Percentiles rank a stretch among this genome's conserved stretches.
phyloP scores from a whole-genome alignment of 495 filamentous ascomycete species.

The Podospora australis region DNA sequence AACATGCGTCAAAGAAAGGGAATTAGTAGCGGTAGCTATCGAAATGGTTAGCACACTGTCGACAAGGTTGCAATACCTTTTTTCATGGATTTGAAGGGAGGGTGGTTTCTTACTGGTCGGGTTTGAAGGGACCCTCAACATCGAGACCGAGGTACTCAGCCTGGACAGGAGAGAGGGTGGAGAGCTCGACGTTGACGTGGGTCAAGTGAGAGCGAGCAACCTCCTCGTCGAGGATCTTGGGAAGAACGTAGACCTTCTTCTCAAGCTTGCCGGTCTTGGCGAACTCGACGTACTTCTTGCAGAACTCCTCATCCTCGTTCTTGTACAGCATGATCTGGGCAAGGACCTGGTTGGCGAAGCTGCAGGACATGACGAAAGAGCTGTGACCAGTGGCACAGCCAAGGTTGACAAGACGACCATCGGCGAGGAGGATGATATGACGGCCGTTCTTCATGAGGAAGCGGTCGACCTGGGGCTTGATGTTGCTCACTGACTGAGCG shows the following conservation, averaged over 20 bases:
- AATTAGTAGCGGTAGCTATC: conserved; percentile 54
- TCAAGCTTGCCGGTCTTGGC: conserved; percentile 81
- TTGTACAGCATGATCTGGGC: conserved; percentile 98
- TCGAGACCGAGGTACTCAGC: conserved; percentile 87
- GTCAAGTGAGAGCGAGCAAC: conserved; percentile 87
- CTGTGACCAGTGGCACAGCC: conserved; percentile 99
- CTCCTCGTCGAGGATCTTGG: conserved; percentile 98
- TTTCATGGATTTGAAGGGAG: neutral
- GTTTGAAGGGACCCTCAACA: conserved; percentile 88
- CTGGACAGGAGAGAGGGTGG: conserved; percentile 75
- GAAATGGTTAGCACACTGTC: conserved; percentile 26
- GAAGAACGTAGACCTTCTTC: conserved; percentile 91
- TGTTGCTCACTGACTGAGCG: conserved; percentile 82
- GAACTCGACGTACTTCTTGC: conserved; percentile 92
- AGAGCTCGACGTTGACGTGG: conserved; percentile 93
- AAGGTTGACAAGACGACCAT: conserved; percentile 97
- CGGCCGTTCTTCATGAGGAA: conserved; percentile 89
- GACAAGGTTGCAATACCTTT: neutral
- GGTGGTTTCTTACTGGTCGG: conserved; percentile 54
- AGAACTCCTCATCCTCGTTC: conserved; percentile 77
- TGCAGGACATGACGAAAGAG: conserved; percentile 99
- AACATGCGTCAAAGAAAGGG: conserved; percentile 4
- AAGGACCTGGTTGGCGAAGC: conserved; percentile 99
- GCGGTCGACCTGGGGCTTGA: conserved; percentile 99
- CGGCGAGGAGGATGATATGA: conserved; percentile 96